These are phyloP conservation scores for Dothistroma pini DNA, from an alignment of 2,329 filamentous ascomycete genomes.

Conservation along the genomic window DNA sequence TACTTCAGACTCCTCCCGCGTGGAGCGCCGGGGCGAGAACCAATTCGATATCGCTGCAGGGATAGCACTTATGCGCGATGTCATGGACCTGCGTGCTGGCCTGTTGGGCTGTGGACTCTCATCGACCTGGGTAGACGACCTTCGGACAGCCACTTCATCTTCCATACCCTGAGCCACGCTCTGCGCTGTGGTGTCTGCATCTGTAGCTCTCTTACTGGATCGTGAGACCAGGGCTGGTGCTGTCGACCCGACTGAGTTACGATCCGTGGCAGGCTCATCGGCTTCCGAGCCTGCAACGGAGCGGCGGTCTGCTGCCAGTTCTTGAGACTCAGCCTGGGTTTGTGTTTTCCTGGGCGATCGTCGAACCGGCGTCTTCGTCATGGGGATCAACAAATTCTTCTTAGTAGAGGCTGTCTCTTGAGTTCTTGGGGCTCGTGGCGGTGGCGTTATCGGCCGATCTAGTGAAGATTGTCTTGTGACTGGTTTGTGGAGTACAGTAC, in stretches of 20 bases:
- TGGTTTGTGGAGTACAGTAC: not conserved
- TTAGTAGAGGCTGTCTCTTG: slow-evolving; percentile 5
- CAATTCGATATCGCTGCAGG: slow-evolving; percentile 36
- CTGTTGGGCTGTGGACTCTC: slow-evolving; percentile 10
- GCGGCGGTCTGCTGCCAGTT: not conserved
- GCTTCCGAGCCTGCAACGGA: not conserved
- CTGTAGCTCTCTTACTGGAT: not conserved
- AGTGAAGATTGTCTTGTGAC: not conserved
- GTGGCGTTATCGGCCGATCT: not conserved
- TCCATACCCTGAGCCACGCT: not conserved
- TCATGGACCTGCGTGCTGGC: slow-evolving; percentile 26
- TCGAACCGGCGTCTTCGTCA: slow-evolving; percentile 5
- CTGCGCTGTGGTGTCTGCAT: not conserved
- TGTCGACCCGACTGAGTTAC: not conserved
- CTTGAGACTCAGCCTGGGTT: slow-evolving; percentile 3
- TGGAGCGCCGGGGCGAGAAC: slow-evolving; percentile 34
- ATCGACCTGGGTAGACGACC: not conserved
- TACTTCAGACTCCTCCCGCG: slow-evolving; percentile 9
- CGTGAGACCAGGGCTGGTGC: not conserved
- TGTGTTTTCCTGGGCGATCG: slow-evolving; percentile 16
- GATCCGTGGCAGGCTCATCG: not conserved
- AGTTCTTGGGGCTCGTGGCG: slow-evolving; percentile 6
- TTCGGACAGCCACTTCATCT: not conserved
- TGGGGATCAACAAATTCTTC: slow-evolving; percentile 12
- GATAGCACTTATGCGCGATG: slow-evolving; percentile 30